phyloP scores from a whole-genome alignment of 371 early-diverging fungal genomes.

The Parasitella parasitica region DNA sequence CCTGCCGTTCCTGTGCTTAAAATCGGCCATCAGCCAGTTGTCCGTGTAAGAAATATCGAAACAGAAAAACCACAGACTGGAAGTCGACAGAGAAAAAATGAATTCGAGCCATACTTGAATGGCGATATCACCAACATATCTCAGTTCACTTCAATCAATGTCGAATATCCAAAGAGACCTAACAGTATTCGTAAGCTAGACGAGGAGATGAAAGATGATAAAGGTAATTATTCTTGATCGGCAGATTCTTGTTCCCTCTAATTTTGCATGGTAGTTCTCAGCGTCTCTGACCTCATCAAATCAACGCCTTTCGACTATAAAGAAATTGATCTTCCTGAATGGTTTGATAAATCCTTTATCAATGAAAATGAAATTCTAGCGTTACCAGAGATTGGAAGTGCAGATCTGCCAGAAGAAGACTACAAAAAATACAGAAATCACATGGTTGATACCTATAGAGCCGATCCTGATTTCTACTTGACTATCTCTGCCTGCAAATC shows the following conservation, averaged over 20 bases:
- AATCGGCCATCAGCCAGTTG: slow-evolving; percentile 30
- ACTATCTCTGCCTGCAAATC: slow-evolving; percentile 93
- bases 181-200: slow-evolving; percentile 8
- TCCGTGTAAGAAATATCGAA: slow-evolving; percentile 43
- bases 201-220: slow-evolving; percentile 1
- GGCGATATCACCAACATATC: slow-evolving; percentile 69
- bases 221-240: neutral
- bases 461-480: slow-evolving; percentile 90
- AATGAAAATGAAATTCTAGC: slow-evolving; percentile 85
- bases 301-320: slow-evolving; percentile 26
- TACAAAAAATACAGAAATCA: slow-evolving; percentile 92
- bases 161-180: slow-evolving; percentile 27
- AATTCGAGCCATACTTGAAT: slow-evolving; percentile 67
- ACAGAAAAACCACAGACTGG: slow-evolving; percentile 42
- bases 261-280: neutral
- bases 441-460: slow-evolving; percentile 91
- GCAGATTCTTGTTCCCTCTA: too few species aligned
- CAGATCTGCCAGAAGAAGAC: slow-evolving; percentile 63
- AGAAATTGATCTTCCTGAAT: slow-evolving; percentile 34
- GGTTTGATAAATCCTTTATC: slow-evolving; percentile 81
- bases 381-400: slow-evolving; percentile 92
- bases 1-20: slow-evolving; percentile 9
- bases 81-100: slow-evolving; percentile 59
- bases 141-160: slow-evolving; percentile 35
- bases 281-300: slow-evolving; percentile 12